Conservation (phyloP, 2,329 filamentous ascomycete genomes). For the Magnaporthiopsis incrustans region DNA sequence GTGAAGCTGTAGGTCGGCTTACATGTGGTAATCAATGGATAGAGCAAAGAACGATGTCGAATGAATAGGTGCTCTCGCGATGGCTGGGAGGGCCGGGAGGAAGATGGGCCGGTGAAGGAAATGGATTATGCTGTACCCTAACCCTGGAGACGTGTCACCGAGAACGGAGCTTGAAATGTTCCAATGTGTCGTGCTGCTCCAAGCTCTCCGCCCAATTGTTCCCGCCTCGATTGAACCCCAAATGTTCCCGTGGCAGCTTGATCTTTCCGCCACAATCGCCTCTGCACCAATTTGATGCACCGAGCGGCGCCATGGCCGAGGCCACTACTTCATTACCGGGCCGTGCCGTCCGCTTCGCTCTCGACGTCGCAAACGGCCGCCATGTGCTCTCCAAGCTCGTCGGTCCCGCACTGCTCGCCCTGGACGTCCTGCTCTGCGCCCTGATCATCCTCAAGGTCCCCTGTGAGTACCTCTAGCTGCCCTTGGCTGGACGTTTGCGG, state of each 20-base stretch:
- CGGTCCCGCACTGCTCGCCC: slow-evolving; percentile 55
- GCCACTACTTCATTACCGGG: slow-evolving; percentile 11
- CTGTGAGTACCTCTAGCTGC: slow-evolving; percentile 45
- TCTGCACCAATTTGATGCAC: slow-evolving; percentile 1
- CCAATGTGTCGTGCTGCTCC: too few species aligned
- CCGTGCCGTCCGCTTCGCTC: slow-evolving; percentile 22
- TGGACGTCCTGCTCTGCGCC: slow-evolving; percentile 64
- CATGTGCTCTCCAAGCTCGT: slow-evolving; percentile 42
- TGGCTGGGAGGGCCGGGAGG: too few species aligned
- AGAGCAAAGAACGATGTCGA: not conserved
- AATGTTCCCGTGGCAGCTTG: not conserved
- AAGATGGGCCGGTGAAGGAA: not conserved
- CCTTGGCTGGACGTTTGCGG: slow-evolving; percentile 5
- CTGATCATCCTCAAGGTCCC: slow-evolving; percentile 74
- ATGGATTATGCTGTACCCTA: not conserved
- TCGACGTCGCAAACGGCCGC: slow-evolving; percentile 39
- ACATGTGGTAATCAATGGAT: not conserved
- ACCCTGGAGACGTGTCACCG: not conserved
- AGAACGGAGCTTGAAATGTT: not conserved
- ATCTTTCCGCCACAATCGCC: not conserved
- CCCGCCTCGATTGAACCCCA: not conserved
- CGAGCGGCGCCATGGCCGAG: slow-evolving; percentile 10
- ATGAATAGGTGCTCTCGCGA: too few species aligned
- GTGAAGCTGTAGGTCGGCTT: slow-evolving; percentile 14
- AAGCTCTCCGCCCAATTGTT: not conserved